These are phyloP conservation scores for Trametes coccinea DNA, from an alignment of 768 basidiomycete species.

Conservation along the genomic window DNA sequence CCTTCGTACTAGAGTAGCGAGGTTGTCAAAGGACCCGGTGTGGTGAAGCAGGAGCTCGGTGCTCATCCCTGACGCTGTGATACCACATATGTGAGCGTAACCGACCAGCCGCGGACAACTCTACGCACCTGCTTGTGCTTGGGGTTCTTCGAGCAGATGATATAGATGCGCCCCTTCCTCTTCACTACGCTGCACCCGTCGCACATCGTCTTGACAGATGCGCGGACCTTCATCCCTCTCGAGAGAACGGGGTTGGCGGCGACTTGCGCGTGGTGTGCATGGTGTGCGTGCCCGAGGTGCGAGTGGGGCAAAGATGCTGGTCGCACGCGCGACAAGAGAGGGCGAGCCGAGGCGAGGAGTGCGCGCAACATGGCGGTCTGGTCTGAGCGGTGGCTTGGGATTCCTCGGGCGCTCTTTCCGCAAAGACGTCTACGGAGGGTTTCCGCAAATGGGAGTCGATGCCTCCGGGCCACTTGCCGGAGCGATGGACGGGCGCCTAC, in stretches of 20 bases:
- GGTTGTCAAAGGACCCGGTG: not conserved
- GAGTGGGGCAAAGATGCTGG: slow-evolving; percentile 29
- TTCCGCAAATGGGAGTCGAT: not conserved
- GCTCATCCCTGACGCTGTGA: slow-evolving; percentile 31
- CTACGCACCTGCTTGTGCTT: slow-evolving; percentile 91
- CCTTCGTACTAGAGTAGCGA: not conserved
- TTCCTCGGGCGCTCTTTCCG: not conserved
- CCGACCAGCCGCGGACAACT: too few relatives aligned
- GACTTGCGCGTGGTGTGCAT: slow-evolving; percentile 32
- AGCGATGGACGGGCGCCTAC: not conserved
- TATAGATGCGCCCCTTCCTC: slow-evolving; percentile 88
- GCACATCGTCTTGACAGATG: slow-evolving; percentile 92
- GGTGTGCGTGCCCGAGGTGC: slow-evolving; percentile 13
- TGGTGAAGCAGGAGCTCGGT: not conserved
- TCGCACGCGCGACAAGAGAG: slow-evolving; percentile 55
- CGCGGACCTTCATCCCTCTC: slow-evolving; percentile 96
- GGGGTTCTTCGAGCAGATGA: slow-evolving; percentile 90
- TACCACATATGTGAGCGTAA: too few relatives aligned
- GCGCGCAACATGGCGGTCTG: slow-evolving; percentile 58
- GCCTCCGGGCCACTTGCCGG: too few relatives aligned
- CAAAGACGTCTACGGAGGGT: not conserved
- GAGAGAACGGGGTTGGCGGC: slow-evolving; percentile 39
- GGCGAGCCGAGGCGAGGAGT: slow-evolving; percentile 61
- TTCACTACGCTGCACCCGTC: slow-evolving; percentile 88
- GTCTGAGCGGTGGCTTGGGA: slow-evolving; percentile 4